These are phyloP conservation scores for Neopestalotiopsis clavispora DNA, from an alignment of 2,329 filamentous ascomycete genomes.

Conservation along the genomic window DNA sequence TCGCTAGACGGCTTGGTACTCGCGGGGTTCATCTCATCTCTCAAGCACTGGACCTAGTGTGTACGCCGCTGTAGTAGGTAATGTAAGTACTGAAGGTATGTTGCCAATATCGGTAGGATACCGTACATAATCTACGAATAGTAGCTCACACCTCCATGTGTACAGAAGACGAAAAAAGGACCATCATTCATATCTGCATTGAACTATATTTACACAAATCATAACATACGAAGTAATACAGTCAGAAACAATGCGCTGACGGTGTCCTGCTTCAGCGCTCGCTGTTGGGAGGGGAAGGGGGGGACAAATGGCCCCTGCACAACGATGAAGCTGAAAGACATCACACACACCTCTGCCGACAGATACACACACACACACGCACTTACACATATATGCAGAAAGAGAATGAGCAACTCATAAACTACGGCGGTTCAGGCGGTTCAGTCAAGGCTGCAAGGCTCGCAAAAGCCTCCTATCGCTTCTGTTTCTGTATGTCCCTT, in stretches of 20 bases:
- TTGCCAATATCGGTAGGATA: too few species aligned
- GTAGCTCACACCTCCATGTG: not conserved
- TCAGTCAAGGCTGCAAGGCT: conserved; percentile 1
- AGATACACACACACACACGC: not conserved
- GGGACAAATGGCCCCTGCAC: not conserved
- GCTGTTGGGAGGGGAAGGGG: not conserved
- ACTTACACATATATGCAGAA: not conserved
- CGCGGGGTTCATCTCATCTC: not conserved
- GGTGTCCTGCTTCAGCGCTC: not conserved
- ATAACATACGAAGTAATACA: not conserved
- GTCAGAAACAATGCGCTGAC: not conserved
- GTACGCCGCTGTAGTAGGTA: not conserved
- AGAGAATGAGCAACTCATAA: not conserved
- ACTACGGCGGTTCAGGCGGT: conserved; percentile 11
- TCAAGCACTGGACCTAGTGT: not conserved
- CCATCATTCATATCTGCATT: not conserved
- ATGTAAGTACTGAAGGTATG: too few species aligned
- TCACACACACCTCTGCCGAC: not conserved
- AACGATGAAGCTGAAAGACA: not conserved
- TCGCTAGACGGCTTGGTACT: not conserved
- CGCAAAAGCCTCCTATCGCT: not conserved
- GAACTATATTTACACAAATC: not conserved
- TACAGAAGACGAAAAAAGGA: not conserved
- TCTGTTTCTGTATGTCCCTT: not conserved
- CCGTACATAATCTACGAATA: not conserved